Conservation (phyloP, 768 basidiomycete species). For the Panaeolus papilionaceus region DNA sequence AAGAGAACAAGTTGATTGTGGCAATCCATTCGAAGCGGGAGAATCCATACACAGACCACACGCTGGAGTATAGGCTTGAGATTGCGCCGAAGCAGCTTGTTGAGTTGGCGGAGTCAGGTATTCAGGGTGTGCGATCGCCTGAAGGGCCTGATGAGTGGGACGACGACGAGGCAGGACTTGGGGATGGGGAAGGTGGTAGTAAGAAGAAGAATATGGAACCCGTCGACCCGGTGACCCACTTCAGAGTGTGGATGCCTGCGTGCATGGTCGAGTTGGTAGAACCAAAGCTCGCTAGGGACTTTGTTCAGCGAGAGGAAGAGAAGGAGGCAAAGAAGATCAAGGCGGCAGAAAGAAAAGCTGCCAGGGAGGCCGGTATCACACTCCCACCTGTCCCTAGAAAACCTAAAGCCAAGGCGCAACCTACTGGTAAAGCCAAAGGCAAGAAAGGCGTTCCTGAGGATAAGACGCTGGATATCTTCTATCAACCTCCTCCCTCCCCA, state of each 20-base stretch:
- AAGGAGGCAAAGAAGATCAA: constrained; percentile 58
- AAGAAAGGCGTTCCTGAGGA: constrained; percentile 9
- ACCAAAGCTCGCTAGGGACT: constrained; percentile 68
- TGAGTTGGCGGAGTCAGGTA: constrained; percentile 64
- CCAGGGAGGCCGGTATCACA: background rate
- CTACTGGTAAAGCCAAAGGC: background rate
- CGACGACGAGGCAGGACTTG: constrained; percentile 55
- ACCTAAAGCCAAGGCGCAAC: background rate
- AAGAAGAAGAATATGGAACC: constrained; percentile 45
- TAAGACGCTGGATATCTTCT: constrained; percentile 16
- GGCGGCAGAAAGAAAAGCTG: constrained; percentile 36
- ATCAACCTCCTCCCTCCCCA: constrained; percentile 7
- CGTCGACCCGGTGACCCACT: constrained; percentile 58
- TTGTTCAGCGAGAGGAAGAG: constrained; percentile 52
- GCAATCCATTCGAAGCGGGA: constrained; percentile 70
- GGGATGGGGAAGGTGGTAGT: constrained; percentile 51
- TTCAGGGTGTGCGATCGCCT: constrained; percentile 63
- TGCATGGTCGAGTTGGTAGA: constrained; percentile 74
- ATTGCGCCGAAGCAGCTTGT: constrained; percentile 74
- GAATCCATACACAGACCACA: constrained; percentile 73
- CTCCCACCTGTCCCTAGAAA: background rate
- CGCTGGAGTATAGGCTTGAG: constrained; percentile 83
- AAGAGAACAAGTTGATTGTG: constrained; percentile 55
- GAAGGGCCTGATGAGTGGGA: constrained; percentile 56
- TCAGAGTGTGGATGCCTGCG: constrained; percentile 85